Evolutionary conservation across 768 basidiomycete species (phyloP), one percentile per base, ranked within the genome.

Genomic region (Boletus fagicola): DNA sequence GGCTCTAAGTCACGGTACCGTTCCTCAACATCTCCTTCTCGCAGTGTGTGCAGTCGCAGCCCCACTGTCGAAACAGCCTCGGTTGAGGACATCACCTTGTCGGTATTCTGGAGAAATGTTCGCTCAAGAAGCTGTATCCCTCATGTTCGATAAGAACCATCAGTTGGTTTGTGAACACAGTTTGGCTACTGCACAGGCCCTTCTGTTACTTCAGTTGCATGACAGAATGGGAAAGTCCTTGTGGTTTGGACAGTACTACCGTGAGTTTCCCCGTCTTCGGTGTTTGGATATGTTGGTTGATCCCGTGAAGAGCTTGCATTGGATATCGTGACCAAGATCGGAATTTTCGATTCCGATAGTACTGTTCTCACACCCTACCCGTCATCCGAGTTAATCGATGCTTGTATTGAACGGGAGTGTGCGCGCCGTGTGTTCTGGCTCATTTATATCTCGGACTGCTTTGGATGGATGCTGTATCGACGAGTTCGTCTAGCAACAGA

Each of bases 341-440:
- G 83, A 59, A 81, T 89, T 35, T 83, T 85, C 65, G 78, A 77
- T 61, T 81, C 83, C 39, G 86, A 89, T 58, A 78, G 81, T 63
- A 81, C 83, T 36, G 78, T 80, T 53, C 76, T 83, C 59, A 81
- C 86, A 39, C 81, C 84, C 47, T 73, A 81, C 43, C 83, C 84
- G 51, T 78, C 83, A 57, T 75, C 82, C 51, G 81, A 83, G 51
- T 83, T 83, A 62, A 83, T 84, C 24, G 79, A 85, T 59, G 76
- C 76, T 53, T 80, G 80, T 47, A 83, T 88, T 61, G 85, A 90
- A 65, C 86, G 84, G 58, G 90, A 93, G 75, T 87, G 87, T 59
- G 77, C 85, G n/a, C 85, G 90, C 46, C 83, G 90, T 54, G 83
- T 88, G 56, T 91, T 92, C 72, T 92, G 90, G 90, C 76, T 89